Percentiles rank a stretch among this genome's conserved stretches.
These are phyloP conservation scores for Metschnikowia lachancei DNA, from an alignment of 805 yeast species.

Conservation along the genomic window DNA sequence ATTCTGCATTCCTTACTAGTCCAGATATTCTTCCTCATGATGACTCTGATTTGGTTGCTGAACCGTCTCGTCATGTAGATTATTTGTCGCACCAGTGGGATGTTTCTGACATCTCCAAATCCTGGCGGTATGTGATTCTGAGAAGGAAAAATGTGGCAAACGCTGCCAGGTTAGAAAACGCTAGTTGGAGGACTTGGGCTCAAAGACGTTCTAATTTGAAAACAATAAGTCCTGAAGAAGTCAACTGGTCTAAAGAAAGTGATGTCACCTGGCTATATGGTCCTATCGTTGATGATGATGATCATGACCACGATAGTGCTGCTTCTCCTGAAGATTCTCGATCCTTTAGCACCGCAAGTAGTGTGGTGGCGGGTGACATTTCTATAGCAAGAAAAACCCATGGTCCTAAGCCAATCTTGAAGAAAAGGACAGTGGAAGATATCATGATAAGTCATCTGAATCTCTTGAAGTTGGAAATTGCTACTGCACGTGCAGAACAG, in stretches of 20 bases:
- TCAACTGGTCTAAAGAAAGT: slow-evolving; percentile 95
- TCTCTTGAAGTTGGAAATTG: slow-evolving; percentile 40
- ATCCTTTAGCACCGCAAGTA: slow-evolving; percentile 33
- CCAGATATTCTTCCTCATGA: slow-evolving; percentile 63
- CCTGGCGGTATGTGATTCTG: slow-evolving; percentile 90
- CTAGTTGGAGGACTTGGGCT: slow-evolving; percentile 95
- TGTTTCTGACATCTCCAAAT: slow-evolving; percentile 85
- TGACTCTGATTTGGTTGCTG: slow-evolving; percentile 74
- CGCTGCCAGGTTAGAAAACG: slow-evolving; percentile 46
- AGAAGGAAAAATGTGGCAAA: slow-evolving; percentile 79
- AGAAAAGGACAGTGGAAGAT: slow-evolving; percentile 82
- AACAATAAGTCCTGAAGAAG: slow-evolving; percentile 87
- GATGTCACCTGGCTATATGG: slow-evolving; percentile 99
- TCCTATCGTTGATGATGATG: slow-evolving; percentile 60
- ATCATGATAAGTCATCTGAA: slow-evolving; percentile 65
- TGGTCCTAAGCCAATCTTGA: slow-evolving; percentile 76
- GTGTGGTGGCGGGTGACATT: slow-evolving; percentile 46
- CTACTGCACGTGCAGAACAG: slow-evolving; percentile 33
- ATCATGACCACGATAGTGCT: slow-evolving; percentile 22
- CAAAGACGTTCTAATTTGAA: slow-evolving; percentile 61
- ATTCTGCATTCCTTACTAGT: slow-evolving; percentile 19
- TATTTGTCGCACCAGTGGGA: slow-evolving; percentile 95
- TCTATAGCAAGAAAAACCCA: slow-evolving; percentile 34
- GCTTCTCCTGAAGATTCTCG: slow-evolving; percentile 21
- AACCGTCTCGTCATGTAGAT: slow-evolving; percentile 90